Conservation (phyloP, 257 asterid genomes). For the Ehretia macrophylla region DNA sequence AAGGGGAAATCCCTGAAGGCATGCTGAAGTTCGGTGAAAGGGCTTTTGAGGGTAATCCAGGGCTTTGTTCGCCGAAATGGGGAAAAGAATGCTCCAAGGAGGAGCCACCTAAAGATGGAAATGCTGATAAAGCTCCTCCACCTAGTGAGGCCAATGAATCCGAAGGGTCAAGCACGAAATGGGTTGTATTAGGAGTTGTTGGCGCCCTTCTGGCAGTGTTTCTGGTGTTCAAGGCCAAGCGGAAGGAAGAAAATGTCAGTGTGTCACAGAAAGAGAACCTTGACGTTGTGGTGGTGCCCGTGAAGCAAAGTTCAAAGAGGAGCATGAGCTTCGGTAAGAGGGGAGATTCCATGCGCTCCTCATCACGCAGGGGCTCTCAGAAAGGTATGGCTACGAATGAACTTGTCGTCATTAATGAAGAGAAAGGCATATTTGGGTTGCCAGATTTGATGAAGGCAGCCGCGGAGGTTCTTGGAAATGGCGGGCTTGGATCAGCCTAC, state of each 20-base stretch:
- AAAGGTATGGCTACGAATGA: conserved; percentile 33
- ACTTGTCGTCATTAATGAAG: conserved; percentile 64
- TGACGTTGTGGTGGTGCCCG: conserved; percentile 44
- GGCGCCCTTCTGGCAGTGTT: conserved; percentile 42
- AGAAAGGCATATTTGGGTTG: conserved; percentile 60
- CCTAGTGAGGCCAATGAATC: conserved; percentile 1
- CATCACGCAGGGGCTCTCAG: conserved; percentile 30
- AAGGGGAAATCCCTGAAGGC: conserved; percentile 64
- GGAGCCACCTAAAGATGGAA: neutral
- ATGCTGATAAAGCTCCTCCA: neutral
- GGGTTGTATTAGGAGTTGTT: conserved; percentile 58
- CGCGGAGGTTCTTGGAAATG: conserved; percentile 90
- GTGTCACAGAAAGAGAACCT: conserved; percentile 44
- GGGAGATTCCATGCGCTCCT: conserved; percentile 27
- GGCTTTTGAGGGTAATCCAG: conserved; percentile 52
- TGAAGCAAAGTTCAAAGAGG: no score
- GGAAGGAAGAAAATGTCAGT: conserved; percentile 33
- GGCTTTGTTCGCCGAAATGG: conserved; percentile 49
- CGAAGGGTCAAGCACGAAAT: conserved; percentile 33
- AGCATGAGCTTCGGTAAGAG: conserved; percentile 25
- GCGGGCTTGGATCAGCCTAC: conserved; percentile 81
- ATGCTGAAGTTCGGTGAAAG: conserved; percentile 41
- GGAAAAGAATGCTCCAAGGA: conserved; percentile 31
- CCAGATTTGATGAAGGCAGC: conserved; percentile 95
- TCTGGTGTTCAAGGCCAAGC: conserved; percentile 44